Conservation (phyloP, 2,329 filamentous ascomycete species). For the Colletotrichum sp. region DNA sequence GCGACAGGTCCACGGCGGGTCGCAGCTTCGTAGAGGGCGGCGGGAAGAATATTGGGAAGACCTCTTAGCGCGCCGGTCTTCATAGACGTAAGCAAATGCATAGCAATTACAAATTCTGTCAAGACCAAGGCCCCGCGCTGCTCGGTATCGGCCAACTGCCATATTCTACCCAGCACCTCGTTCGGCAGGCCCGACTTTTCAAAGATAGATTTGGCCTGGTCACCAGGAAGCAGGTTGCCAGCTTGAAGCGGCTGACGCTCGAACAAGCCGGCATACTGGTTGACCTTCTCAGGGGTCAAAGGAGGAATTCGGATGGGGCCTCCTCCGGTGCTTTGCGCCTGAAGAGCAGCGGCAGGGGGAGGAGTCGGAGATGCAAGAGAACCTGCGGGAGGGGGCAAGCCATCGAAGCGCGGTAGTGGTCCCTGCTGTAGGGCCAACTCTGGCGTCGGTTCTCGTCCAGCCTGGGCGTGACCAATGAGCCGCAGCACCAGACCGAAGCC, state of each 20-base stretch:
- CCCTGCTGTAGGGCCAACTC: slow-evolving; percentile 86
- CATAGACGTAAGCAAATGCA: slow-evolving; percentile 93
- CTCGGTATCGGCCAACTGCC: slow-evolving; percentile 93
- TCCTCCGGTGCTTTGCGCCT: slow-evolving; percentile 64
- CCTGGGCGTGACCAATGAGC: slow-evolving; percentile 95
- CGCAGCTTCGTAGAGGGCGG: slow-evolving; percentile 89
- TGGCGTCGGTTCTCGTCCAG: slow-evolving; percentile 78
- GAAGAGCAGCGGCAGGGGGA: slow-evolving; percentile 53
- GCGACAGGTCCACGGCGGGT: slow-evolving; percentile 62
- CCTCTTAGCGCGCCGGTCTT: slow-evolving; percentile 82
- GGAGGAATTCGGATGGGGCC: slow-evolving; percentile 86
- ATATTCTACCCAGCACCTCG: slow-evolving; percentile 91
- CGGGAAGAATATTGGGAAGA: slow-evolving; percentile 81
- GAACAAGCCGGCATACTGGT: slow-evolving; percentile 88
- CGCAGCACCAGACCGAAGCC: slow-evolving; percentile 93
- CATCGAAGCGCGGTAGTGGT: slow-evolving; percentile 92
- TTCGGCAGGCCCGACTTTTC: slow-evolving; percentile 91
- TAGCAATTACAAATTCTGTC: slow-evolving; percentile 96
- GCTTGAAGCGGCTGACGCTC: slow-evolving; percentile 83
- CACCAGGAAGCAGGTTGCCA: slow-evolving; percentile 76
- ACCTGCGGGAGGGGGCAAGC: slow-evolving; percentile 49
- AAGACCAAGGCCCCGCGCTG: slow-evolving; percentile 85
- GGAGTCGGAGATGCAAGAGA: slow-evolving; percentile 44
- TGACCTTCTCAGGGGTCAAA: slow-evolving; percentile 84
- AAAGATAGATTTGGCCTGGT: slow-evolving; percentile 91